These are phyloP conservation scores for Aspergillus brunneoviolaceus DNA, from an alignment of 2,329 filamentous ascomycete species.

Conservation along the genomic window DNA sequence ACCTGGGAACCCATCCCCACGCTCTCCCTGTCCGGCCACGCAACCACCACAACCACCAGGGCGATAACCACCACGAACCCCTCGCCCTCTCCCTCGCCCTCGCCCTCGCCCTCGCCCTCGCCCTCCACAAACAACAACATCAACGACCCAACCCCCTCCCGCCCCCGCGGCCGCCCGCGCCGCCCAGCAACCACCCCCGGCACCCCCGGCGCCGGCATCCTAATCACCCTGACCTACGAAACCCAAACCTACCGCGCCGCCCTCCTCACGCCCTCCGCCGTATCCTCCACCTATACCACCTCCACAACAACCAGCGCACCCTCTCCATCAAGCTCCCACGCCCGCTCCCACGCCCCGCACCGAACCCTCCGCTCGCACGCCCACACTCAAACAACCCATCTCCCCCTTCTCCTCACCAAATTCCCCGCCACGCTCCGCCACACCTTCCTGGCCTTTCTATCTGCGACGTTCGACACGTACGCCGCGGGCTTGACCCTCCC, in stretches of 20 bases:
- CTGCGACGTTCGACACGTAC: conserved; percentile 52
- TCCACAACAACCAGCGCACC: not conserved
- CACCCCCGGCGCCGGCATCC: conserved; percentile 40
- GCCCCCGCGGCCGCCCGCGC: not conserved
- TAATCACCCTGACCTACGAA: conserved; percentile 52
- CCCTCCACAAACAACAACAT: not conserved
- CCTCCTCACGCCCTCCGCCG: conserved; percentile 42
- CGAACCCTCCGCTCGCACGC: conserved; percentile 1
- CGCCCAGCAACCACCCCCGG: not conserved
- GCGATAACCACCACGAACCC: too few relatives aligned
- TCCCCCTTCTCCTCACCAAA: conserved; percentile 53
- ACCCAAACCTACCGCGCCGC: conserved; percentile 51
- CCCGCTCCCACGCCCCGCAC: not conserved
- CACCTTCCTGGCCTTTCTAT: conserved; percentile 50
- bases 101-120: not conserved
- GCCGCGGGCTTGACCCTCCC: conserved; percentile 46
- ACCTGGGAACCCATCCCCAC: conserved; percentile 43
- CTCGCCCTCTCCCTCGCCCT: not conserved
- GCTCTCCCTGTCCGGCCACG: conserved; percentile 32
- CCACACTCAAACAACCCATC: conserved; percentile 40
- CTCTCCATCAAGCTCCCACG: too few relatives aligned
- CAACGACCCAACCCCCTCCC: not conserved
- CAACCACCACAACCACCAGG: conserved; percentile 27
- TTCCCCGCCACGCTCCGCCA: conserved; percentile 52
- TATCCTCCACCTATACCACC: not conserved